phyloP scores from a whole-genome alignment of 2,329 filamentous ascomycete species.

The Emergomyces africanus region DNA sequence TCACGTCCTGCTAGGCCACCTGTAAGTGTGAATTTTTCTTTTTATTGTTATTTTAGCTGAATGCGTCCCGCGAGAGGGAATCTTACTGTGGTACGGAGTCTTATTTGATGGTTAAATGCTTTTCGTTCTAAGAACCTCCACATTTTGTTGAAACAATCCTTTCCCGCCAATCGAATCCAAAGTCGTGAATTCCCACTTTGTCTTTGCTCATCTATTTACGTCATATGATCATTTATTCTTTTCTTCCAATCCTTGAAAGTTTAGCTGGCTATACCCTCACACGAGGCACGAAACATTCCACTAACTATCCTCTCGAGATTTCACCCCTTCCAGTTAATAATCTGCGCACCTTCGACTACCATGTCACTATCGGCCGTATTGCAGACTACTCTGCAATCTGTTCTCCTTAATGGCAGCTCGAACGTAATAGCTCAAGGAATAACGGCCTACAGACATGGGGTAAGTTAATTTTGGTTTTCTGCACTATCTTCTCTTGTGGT shows the following conservation, averaged over 20 bases:
- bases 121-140: too few species aligned
- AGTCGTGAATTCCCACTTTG: neutral
- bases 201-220: neutral
- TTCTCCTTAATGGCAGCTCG: constrained; percentile 39
- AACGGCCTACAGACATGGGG: constrained; percentile 36
- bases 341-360: neutral
- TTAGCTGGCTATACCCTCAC: neutral
- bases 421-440: constrained; percentile 45
- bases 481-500: neutral
- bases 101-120: neutral
- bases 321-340: neutral
- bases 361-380: constrained; percentile 35
- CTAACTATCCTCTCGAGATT: neutral
- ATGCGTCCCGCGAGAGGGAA: neutral
- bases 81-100: too few species aligned
- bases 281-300: neutral
- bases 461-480: constrained; percentile 13
- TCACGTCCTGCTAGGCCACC: neutral
- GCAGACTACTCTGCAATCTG: constrained; percentile 42
- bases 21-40: neutral
- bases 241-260: neutral
- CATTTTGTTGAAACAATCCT: too few species aligned
- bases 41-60: neutral
- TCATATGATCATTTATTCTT: neutral
- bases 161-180: too few species aligned